phyloP scores from a whole-genome alignment of 257 asterid species.

The Solanum corneliomulleri region DNA sequence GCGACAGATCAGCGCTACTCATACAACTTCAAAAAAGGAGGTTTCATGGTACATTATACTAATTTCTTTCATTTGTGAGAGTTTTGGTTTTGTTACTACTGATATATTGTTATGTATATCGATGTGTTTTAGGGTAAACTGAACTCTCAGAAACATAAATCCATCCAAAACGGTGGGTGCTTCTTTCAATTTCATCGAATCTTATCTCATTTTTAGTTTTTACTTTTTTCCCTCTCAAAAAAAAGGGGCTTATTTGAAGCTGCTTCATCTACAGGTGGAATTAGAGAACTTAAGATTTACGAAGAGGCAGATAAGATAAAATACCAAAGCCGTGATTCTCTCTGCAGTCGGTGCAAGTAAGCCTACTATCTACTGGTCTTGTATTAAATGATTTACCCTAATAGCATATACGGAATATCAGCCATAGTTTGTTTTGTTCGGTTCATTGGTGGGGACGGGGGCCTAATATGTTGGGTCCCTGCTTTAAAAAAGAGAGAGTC shows the following conservation, averaged over 20 bases:
- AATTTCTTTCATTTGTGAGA: background rate
- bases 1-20: background rate
- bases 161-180: slow-evolving; percentile 38
- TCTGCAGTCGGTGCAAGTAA: background rate
- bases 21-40: background rate
- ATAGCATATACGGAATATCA: background rate
- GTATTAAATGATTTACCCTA: background rate
- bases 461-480: background rate
- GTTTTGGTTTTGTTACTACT: background rate
- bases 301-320: background rate
- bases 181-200: background rate
- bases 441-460: background rate
- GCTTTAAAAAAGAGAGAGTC: background rate
- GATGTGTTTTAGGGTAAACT: slow-evolving; percentile 21
- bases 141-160: slow-evolving; percentile 23
- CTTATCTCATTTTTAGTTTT: background rate
- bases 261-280: background rate
- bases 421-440: background rate
- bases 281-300: background rate
- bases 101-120: background rate
- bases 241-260: background rate
- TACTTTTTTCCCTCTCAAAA: background rate
- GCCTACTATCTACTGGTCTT: background rate
- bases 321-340: background rate
- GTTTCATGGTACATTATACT: background rate